Conservation (phyloP, 768 basidiomycete genomes). For the Pleurotus salmoneostramineus region DNA sequence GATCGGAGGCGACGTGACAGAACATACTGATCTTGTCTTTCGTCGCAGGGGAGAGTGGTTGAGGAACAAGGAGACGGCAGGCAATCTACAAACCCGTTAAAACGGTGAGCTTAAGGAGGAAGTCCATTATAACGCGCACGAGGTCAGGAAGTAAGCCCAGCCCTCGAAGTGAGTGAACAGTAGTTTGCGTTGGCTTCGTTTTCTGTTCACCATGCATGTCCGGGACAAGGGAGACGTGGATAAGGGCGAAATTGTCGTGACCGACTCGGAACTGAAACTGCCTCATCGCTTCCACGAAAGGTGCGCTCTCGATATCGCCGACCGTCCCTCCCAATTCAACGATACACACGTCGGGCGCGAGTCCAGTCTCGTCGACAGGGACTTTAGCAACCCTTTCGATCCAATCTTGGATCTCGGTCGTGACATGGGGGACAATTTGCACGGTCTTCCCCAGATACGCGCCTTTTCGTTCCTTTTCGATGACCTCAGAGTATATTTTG, state of each 20-base stretch:
- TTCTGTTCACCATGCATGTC: conserved; percentile 99
- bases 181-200: conserved; percentile 98
- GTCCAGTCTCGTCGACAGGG: conserved; percentile 90
- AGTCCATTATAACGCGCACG: conserved; percentile 38
- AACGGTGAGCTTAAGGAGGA: neutral
- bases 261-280: conserved; percentile 99
- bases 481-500: conserved; percentile 95
- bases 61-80: conserved; percentile 78
- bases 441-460: conserved; percentile 97
- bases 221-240: conserved; percentile 97
- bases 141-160: conserved; percentile 91
- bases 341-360: conserved; percentile 95
- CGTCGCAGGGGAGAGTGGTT: conserved; percentile 78
- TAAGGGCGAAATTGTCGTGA: conserved; percentile 92
- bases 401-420: conserved; percentile 98
- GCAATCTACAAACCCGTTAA: conserved; percentile 62
- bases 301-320: conserved; percentile 97
- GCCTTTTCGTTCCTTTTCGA: conserved; percentile 89
- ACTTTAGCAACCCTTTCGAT: conserved; percentile 92
- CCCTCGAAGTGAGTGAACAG: conserved; percentile 89
- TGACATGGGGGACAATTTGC: conserved; percentile 93
- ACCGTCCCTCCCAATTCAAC: conserved; percentile 99
- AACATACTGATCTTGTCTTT: conserved; percentile 99
- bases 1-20: conserved; percentile 88
- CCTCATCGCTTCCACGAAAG: conserved; percentile 98